Evolutionary conservation across 441 rosid genomes (phyloP), one percentile per base, ranked within the genome.

Genomic region (Jatropha podagrica): DNA sequence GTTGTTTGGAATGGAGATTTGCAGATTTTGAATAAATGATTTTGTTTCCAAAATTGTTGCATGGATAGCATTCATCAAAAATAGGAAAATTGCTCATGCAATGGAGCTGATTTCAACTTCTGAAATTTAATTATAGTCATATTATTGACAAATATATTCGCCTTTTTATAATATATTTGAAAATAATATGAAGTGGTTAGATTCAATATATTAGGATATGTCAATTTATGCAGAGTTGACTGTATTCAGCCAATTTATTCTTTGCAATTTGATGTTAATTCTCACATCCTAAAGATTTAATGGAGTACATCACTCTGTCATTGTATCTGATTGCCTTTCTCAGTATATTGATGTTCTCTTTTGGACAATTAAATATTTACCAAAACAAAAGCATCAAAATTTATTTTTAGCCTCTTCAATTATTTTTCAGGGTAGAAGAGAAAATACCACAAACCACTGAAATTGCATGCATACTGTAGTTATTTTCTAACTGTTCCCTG

Each of bases 1-100:
- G 66, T 78, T 42, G 64, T 69, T 40, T 32, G 18, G 15, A 59
- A 54, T 67, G 26, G 14, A 17, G 20, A 62, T 71, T 71, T 23
- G 64, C 27, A 44, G 64, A 40, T 32, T 1, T 74, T 65, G 44
- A 62, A 0, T 60, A 32, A 20, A 8, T 69, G n/a, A 9, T 52
- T 75, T 72, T 61, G 14, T 32, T 4, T 27, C 51, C 38, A 56
- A 38, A 37, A 4, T 59, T 14, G 40, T 69, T 41, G 27, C 13
- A 1, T 38, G 20, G 20, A n/a, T 65, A 18, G 11, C 49, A 38
- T 65, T 46, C 10, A 13, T 27, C 41, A 42, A 42, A 32, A 54
- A 59, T 56, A 27, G 10, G 7, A 54, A 65, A 44, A 6, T 56
- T 20, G 4, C n/a, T 10, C 65, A 41, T 63, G 38, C 12, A 48